Percentiles rank a stretch among this genome's conserved stretches.
These are phyloP conservation scores for Logfia minima DNA, from an alignment of 129 eudicot genomes.

Conservation along the genomic window DNA sequence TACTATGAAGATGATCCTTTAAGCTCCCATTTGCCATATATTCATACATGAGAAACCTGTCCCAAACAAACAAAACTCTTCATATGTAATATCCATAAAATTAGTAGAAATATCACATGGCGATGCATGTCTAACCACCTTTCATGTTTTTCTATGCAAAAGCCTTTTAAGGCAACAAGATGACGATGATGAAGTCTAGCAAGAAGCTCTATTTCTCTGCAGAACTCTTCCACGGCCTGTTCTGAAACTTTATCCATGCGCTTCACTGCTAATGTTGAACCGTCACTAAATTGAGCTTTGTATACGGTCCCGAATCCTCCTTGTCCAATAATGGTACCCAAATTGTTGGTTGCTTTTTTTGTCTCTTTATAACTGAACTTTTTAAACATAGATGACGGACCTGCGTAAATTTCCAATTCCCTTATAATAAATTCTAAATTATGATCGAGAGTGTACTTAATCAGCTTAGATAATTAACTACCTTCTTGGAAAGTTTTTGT, in stretches of 20 bases:
- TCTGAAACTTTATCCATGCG: conserved; percentile 82
- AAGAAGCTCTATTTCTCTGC: conserved; percentile 91
- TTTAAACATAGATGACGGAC: conserved; percentile 67
- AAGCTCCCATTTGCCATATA: conserved; percentile 95
- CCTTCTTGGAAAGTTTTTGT: conserved; percentile 61
- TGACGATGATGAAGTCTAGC: conserved; percentile 98
- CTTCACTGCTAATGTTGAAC: conserved; percentile 77
- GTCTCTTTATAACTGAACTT: conserved; percentile 79
- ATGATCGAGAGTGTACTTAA: neutral
- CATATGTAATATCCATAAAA: conserved; percentile 9
- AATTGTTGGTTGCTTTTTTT: conserved; percentile 79
- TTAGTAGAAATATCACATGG: conserved; percentile 8
- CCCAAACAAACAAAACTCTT: conserved; percentile 17
- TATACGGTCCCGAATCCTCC: conserved; percentile 96
- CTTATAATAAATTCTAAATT: neutral
- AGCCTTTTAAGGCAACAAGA: conserved; percentile 93
- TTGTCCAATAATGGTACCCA: conserved; percentile 67
- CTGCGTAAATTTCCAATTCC: conserved; percentile 46
- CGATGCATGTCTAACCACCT: conserved; percentile 43
- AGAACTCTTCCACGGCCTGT: conserved; percentile 91
- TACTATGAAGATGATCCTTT: conserved; percentile 91
- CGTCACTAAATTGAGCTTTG: conserved; percentile 75
- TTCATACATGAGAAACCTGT: conserved; percentile 91
- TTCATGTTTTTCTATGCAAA: conserved; percentile 77
- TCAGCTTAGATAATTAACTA: neutral